Evolutionary conservation across 106 monocot genomes (phyloP).

Genomic region (Triglochin maritima): DNA sequence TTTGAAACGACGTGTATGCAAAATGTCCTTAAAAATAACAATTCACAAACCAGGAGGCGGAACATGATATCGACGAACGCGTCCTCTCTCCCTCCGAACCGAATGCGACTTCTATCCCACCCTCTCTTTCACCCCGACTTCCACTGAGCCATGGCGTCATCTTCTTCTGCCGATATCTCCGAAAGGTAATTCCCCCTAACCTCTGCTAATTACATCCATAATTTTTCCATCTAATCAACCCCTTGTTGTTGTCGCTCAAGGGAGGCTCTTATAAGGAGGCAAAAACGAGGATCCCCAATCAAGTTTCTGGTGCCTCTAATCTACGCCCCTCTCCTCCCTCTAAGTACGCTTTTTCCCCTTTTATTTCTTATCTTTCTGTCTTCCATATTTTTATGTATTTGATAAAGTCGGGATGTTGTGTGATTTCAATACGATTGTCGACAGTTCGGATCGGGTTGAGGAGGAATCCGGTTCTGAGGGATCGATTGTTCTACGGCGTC

Average conservation of each 20-base stretch:
- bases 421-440: not conserved
- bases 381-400: slow-evolving; percentile 4
- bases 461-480: slow-evolving; percentile 76
- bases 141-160: not conserved
- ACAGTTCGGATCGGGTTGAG: slow-evolving; percentile 70
- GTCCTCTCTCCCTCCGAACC: too few relatives aligned
- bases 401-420: not conserved
- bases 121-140: too few relatives aligned
- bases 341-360: slow-evolving; percentile 40
- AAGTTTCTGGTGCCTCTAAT: slow-evolving; percentile 71
- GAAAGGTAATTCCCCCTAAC: slow-evolving; percentile 4
- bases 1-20: too few relatives aligned
- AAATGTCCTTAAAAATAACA: too few relatives aligned
- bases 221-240: not conserved
- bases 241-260: slow-evolving; percentile 7
- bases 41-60: too few relatives aligned
- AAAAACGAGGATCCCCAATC: slow-evolving; percentile 29
- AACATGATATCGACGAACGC: too few relatives aligned
- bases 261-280: slow-evolving; percentile 22
- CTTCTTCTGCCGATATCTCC: slow-evolving; percentile 10
- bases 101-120: too few relatives aligned
- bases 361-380: not conserved
- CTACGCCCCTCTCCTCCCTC: slow-evolving; percentile 76
- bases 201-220: not conserved
- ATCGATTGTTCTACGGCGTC: slow-evolving; percentile 85